Conservation (phyloP, 2,329 filamentous ascomycete genomes). For the Botryotinia globosa region DNA sequence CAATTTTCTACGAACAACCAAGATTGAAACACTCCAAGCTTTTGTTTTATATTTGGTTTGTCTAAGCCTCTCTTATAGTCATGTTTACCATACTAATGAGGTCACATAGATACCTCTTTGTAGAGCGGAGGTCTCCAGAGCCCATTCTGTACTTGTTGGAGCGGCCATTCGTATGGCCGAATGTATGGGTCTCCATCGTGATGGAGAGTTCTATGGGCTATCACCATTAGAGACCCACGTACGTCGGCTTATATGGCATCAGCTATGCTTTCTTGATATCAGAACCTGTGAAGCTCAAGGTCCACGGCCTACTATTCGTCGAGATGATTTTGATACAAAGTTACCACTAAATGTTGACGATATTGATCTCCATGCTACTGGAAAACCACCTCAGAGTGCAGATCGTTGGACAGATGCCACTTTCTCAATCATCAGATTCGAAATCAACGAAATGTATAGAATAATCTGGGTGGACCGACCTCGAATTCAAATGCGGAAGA, state of each 20-base stretch:
- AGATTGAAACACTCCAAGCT: constrained; percentile 71
- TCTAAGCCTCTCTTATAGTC: constrained; percentile 22
- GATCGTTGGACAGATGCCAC: constrained; percentile 66
- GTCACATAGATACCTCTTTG: constrained; percentile 62
- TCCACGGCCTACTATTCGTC: constrained; percentile 66
- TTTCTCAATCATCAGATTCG: constrained; percentile 65
- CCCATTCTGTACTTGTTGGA: constrained; percentile 69
- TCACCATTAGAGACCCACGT: constrained; percentile 68
- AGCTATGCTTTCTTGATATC: constrained; percentile 73
- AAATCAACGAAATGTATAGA: constrained; percentile 71
- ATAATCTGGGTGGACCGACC: constrained; percentile 67
- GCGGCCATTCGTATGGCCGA: constrained; percentile 71
- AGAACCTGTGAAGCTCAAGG: constrained; percentile 73
- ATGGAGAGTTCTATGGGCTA: constrained; percentile 60
- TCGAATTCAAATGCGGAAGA: constrained; percentile 59
- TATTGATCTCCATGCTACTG: constrained; percentile 51
- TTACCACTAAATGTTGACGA: constrained; percentile 71
- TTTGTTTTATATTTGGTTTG: constrained; percentile 73
- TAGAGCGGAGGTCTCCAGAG: constrained; percentile 67
- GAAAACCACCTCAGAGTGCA: constrained; percentile 41
- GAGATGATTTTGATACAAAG: constrained; percentile 71
- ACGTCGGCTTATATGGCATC: constrained; percentile 71
- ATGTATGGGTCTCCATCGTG: constrained; percentile 73
- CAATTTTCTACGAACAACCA: constrained; percentile 68
- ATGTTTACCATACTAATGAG: constrained; percentile 27